Evolutionary conservation across 2,329 filamentous ascomycete genomes (phyloP), one percentile per base, ranked within the genome.

Genomic region (Didymosphaeria variabile): DNA sequence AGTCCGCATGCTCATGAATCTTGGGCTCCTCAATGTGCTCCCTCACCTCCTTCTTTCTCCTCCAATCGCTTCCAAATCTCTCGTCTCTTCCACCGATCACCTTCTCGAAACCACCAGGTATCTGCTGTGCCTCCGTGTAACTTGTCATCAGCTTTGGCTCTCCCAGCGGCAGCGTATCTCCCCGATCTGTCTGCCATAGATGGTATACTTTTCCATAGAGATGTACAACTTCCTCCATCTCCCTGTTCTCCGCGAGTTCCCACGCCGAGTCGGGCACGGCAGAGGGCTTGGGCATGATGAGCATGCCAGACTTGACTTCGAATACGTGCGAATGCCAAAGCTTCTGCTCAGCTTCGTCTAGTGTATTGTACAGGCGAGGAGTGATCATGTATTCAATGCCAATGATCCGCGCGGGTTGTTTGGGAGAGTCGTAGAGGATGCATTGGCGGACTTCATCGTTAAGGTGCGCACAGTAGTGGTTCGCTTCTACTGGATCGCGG

Each of bases 141-240:
- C 88, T 90, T 63, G 84, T 87, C 86, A 91, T 90, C 66, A 91
- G 77, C 77, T 88, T 78, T 58, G 89, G 88, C 63, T 79, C 73
- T 0, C 88, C 88, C 65, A 90, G 71, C 1, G 88, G 88, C 57
- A 90, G 69, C 55, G 80, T 77, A 71, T 94, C 87, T 0, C 91
- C 91, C 6, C 86, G 82, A 78, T 96, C 92, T 17, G 90, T 87
- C 83, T 96, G 91, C 93, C 93, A 97, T 45, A 95, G 82, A 75
- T 97, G 92, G 76, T 90, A 95, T 1, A 90, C 87, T 75, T 97
- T 97, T 10, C 93, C 93, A 72, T 96, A 96, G 2, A 95, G 75
- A 0, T 86, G 83, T 3, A 92, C 80, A 0, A 95, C 84, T 60
- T 93, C 84, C 64, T 90, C 87, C 91, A 97, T 95, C 78, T 94